Evolutionary conservation across 148 eudicot genomes (phyloP).

Genomic region (Suaeda aralocaspica): DNA sequence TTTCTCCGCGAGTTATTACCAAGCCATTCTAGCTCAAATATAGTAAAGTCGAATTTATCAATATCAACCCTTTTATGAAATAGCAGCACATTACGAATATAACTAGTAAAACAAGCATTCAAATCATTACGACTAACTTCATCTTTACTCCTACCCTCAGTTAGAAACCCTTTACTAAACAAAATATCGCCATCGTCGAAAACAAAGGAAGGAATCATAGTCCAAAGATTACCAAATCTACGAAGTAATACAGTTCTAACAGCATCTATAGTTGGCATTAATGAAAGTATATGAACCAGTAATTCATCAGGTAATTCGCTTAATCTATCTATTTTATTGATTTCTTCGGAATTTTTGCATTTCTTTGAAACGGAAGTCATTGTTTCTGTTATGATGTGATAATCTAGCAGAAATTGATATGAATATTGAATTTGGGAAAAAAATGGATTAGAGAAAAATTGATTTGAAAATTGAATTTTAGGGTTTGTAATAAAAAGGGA

Average conservation of each 20-base stretch:
- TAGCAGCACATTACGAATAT: slow-evolving; percentile 1
- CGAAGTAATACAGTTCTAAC: not conserved
- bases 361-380: no score
- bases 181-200: not conserved
- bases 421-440: no score
- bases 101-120: not conserved
- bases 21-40: no score
- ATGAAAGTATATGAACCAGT: slow-evolving; percentile 7
- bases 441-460: no score
- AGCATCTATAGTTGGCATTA: not conserved
- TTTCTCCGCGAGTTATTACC: no score
- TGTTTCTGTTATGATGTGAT: no score
- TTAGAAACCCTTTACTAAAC: no score
- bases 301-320: slow-evolving; percentile 9
- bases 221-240: slow-evolving; percentile 17
- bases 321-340: not conserved
- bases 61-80: slow-evolving; percentile 1
- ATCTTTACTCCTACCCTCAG: no score
- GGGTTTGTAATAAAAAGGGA: no score
- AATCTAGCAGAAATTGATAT: no score
- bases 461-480: no score
- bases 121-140: not conserved
- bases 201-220: slow-evolving; percentile 3
- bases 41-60: not conserved
- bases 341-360: not conserved